These are phyloP conservation scores for Euphrasia confusa DNA, from an alignment of 257 asterid genomes.

Conservation along the genomic window DNA sequence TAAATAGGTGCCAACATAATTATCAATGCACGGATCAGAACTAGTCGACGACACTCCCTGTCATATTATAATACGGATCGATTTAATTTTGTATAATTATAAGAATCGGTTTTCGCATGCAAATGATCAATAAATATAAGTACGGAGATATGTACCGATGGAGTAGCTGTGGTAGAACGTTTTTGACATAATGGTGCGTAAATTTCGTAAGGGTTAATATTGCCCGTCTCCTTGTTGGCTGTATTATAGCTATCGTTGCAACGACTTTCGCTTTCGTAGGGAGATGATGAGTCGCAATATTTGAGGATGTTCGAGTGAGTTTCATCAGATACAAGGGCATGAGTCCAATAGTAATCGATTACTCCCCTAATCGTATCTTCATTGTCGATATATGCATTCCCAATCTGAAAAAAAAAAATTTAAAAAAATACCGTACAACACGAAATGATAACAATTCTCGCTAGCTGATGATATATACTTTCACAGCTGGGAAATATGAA, in stretches of 20 bases:
- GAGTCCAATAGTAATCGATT: constrained; percentile 50
- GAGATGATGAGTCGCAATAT: constrained; percentile 44
- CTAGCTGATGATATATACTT: no score
- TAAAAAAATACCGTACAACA: no score
- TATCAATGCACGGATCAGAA: background rate
- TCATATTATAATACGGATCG: no score
- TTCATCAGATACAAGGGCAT: constrained; percentile 63
- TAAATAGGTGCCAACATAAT: background rate
- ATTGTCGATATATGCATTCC: constrained; percentile 48
- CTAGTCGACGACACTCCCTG: background rate
- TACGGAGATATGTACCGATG: constrained; percentile 29
- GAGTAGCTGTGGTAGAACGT: constrained; percentile 22
- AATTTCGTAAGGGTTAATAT: constrained; percentile 34
- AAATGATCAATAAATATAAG: no score
- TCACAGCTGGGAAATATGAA: no score
- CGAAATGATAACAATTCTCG: no score
- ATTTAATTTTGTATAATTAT: no score
- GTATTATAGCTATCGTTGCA: constrained; percentile 22
- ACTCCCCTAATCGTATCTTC: constrained; percentile 31
- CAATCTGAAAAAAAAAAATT: constrained; percentile 55
- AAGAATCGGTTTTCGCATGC: background rate
- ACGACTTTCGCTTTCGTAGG: background rate
- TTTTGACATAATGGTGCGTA: constrained; percentile 51
- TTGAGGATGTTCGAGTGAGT: constrained; percentile 35
- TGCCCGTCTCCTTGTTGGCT: constrained; percentile 24